Base-by-base conservation (phyloP, 2,329 filamentous ascomycete genomes). In the Ophiostoma fasciatum region DNA sequence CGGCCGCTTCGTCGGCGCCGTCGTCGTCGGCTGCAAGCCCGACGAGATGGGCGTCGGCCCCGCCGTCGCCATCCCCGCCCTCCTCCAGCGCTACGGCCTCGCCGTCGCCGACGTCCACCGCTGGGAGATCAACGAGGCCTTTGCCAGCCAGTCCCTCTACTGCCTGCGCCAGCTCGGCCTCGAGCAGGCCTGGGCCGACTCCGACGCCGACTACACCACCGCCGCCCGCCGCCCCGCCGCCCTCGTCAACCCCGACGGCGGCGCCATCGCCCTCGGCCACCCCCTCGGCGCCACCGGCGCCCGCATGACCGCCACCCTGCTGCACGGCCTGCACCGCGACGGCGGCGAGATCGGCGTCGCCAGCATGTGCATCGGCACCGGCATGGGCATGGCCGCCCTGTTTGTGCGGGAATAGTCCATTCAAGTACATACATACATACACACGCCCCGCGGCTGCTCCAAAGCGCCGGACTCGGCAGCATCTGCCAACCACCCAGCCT, bases 1-100 rank as follows among this genome's bases (percentile, higher is more conserved):
- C 40, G 87, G 80, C 25, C 84, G 81, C 55, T 94, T 87, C 63
- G 81, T 85, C 0, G 78, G 71, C 0, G 78, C 81, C 1, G 68
- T 75, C 21, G 77, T 82, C 10, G 74, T 76, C 0, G 87, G 88
- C 11, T 92, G 83, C 53, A 66, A 65, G 35, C 87, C 88, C 0
- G 84, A 93, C 51, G 85, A 94, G 66, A 94, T 96, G 88, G 87
- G 88, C 27, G 66, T 94, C 39, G 87, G 88, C 0, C 87, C 88
- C 0, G 83, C 84, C 0, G 52, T 93, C 20, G 87, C 83, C 0
- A 88, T 94, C 35, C 87, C 87, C 7, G 81, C 78, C 53, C 64
- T 94, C 15, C 64, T 94, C n/a, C 55, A 62, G 14, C 71, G 73
- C 42, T 70, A 78, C 2, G 82, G 77, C 1, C 54, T 94, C 12